Base-by-base conservation (phyloP, 1,284 basidiomycete genomes). In the Cryptococcus jaspeensis region DNA sequence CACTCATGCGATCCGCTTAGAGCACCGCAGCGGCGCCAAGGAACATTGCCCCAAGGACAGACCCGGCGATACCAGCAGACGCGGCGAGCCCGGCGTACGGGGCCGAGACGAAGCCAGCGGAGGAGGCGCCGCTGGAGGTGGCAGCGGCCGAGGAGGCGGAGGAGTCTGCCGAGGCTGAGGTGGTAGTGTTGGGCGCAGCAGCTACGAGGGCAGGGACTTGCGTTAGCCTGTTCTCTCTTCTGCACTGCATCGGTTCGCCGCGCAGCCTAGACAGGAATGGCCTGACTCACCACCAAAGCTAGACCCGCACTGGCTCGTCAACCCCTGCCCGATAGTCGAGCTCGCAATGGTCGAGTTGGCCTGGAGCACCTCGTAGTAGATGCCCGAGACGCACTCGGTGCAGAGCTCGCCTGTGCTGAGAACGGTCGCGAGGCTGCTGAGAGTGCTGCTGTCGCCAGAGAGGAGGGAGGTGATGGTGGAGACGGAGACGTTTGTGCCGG, bases 361-460 rank as follows among this genome's bases (percentile, higher is more conserved):
- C 53, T 62, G 42, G 13, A 63, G 22, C 13, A 64, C 70, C 48
- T 72, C 60, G 40, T 67, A 55, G 65, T 72, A 74, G 59, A 75
- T 67, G 11, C 71, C 67, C 40, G 61, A 50, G 20, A 68, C 68
- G 58, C 75, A 75, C 35, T 66, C 65, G 5, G 74, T 75, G 59
- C 75, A 77, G 23, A 77, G 63, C 11, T 65, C 52, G 16, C 68
- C 70, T n/a, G 58, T 52, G 35, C 43, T 45, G 25, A 69, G 46
- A 23, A 61, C 56, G n/a, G 39, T 32, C n/a, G 41, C 18, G 20
- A 76, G 56, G 3, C 52, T 23, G 40, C 42, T 52, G 35, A 51
- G 37, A 13, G 50, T 22, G 23, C 56, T 49, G 22, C 46, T 49
- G 23, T 48, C 53, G 15, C 66, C 67, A 16, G 56, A 49, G n/a